Evolutionary conservation across 345 rosid genomes (phyloP), one percentile per base, ranked within the genome.

Genomic region (Gossypium sturtianum): DNA sequence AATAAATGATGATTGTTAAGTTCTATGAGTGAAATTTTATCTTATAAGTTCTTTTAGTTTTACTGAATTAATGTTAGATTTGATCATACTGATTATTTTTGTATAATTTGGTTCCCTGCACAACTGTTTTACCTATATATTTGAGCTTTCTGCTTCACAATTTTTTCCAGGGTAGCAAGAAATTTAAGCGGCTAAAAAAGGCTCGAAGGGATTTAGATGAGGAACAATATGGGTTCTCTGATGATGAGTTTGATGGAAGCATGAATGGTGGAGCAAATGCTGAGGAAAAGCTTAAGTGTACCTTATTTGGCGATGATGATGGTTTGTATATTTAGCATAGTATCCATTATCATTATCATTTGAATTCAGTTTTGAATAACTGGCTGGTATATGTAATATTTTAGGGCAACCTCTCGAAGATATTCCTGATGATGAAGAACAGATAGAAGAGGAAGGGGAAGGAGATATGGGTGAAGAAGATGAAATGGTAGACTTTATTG

Each of bases 401-500:
- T 16, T 68, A 85, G 95, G 86, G 72, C 83, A 65, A 52, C 90
- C 81, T 0, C 89, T 91, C 25, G 99, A 91, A 82, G 97, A 93
- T 87, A 87, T 89, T 43, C 89, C 88, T 58, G 99, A 95, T 83
- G 98, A 92, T 63, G 98, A 88, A 78, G 91, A 86, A 77, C 94
- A 83, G 25, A 64, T 84, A 47, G 93, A 84, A 71, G 93, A 87
- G 79, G 98, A 90, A 64, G 96, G 89, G 80, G 98, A 95, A 82
- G 89, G 77, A 64, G 93, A 89, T 66, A 80, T 93, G 74, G 96
- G 93, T 8, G 94, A 91, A 51, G 99, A 95, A 19, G 99, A 95
- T 83, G 98, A 95, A 75, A 91, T 95, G 99, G 91, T 94, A 12
- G 98, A 90, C 77, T 95, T 95, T 74, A 95, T 95, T 69, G 98